A percentile compares a stretch with the other conserved stretches of the same genome.
phyloP scores from a whole-genome alignment of 2,329 filamentous ascomycete species.

The Rosellinia necatrix region DNA sequence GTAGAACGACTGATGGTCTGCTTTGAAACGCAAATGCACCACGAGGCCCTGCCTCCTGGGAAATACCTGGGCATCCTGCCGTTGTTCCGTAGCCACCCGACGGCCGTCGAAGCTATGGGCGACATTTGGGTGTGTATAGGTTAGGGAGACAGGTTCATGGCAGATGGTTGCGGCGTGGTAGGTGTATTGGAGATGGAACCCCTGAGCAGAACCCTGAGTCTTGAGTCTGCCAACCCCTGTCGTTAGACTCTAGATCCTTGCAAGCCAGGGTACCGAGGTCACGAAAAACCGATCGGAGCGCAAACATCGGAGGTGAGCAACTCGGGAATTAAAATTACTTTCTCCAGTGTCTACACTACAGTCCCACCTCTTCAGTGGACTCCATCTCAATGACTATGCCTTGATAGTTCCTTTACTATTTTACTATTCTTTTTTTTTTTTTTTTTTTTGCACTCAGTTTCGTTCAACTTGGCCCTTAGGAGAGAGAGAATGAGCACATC shows the following conservation, averaged over 20 bases:
- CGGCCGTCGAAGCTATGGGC: constrained; percentile 12
- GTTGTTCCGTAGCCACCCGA: too few species aligned
- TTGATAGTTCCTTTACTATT: background rate
- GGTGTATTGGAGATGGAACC: constrained; percentile 9
- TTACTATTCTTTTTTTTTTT: background rate
- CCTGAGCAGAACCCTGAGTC: constrained; percentile 17
- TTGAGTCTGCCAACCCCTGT: constrained; percentile 18
- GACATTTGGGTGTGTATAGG: background rate
- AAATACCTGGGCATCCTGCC: too few species aligned
- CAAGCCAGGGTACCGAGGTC: constrained; percentile 8
- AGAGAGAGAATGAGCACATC: too few species aligned
- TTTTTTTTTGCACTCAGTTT: too few species aligned
- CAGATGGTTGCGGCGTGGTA: background rate
- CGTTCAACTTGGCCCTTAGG: too few species aligned
- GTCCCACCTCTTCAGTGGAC: too few species aligned
- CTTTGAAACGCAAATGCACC: constrained; percentile 2
- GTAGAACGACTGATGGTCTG: constrained; percentile 10
- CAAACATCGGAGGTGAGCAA: constrained; percentile 3
- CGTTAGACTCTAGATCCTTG: constrained; percentile 13
- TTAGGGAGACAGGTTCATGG: background rate
- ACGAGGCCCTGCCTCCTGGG: too few species aligned
- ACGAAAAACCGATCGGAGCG: background rate
- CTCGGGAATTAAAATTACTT: constrained; percentile 10
- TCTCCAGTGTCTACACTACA: background rate
- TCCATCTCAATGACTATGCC: too few species aligned